Conservation (phyloP, 345 rosid species). For the Theobroma cacao region DNA sequence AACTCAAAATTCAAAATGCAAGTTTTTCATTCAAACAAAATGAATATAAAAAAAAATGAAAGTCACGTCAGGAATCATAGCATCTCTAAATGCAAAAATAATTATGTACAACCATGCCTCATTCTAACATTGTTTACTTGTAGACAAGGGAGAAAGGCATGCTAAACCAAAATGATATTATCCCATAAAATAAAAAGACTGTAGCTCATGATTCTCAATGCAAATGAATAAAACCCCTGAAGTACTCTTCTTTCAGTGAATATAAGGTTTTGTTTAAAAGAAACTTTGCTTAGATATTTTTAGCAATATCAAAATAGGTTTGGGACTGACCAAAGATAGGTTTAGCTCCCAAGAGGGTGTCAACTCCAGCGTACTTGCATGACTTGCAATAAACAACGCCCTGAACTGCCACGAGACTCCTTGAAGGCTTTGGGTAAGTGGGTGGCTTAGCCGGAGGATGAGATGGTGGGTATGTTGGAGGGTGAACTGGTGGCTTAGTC, state of each 20-base stretch:
- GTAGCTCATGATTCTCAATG: background rate
- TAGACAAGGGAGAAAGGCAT: background rate
- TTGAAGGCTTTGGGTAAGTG: conserved; percentile 22
- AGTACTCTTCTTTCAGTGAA: background rate
- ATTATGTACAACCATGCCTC: background rate
- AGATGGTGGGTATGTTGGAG: conserved; percentile 27
- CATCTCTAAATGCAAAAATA: background rate
- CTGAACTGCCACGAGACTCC: conserved; percentile 66
- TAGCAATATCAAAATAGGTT: background rate
- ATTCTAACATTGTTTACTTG: background rate
- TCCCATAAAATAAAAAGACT: too few species aligned
- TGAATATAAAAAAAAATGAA: too few species aligned
- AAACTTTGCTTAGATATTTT: background rate
- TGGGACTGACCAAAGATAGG: conserved; percentile 54
- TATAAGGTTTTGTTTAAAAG: background rate
- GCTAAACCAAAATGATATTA: background rate
- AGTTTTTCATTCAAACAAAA: background rate
- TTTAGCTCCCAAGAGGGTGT: conserved; percentile 61
- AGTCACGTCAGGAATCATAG: background rate
- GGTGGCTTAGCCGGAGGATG: conserved; percentile 43
- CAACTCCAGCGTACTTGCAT: conserved; percentile 63
- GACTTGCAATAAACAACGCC: conserved; percentile 87
- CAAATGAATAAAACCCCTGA: background rate
- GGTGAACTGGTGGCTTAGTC: conserved; percentile 4
- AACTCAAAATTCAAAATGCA: background rate